A percentile compares a stretch with the other conserved stretches of the same genome.
Conservation (phyloP, 192 early-diverging fungal genomes). For the Mortierella claussenii region DNA sequence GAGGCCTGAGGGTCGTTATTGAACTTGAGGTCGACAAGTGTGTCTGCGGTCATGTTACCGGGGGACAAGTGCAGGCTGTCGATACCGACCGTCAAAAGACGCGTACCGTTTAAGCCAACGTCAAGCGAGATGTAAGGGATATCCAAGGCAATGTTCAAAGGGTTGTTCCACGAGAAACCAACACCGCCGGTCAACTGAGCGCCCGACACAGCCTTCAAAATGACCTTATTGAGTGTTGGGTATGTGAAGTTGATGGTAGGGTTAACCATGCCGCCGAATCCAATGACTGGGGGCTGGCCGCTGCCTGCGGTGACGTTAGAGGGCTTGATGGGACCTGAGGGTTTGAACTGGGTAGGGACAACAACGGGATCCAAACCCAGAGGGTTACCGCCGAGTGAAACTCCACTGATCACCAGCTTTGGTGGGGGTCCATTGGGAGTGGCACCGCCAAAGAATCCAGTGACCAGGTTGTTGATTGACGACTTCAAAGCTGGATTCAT, state of each 20-base stretch:
- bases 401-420: constrained; percentile 15
- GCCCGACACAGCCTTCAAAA: constrained; percentile 33
- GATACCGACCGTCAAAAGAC: constrained; percentile 22
- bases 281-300: constrained; percentile 30
- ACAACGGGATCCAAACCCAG: constrained; percentile 29
- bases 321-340: constrained; percentile 19
- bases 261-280: constrained; percentile 28
- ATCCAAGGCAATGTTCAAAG: constrained; percentile 39
- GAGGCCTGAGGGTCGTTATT: constrained; percentile 38
- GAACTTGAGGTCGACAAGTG: constrained; percentile 39
- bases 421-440: constrained; percentile 38
- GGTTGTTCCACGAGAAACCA: constrained; percentile 46
- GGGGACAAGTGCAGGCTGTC: constrained; percentile 24
- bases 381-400: constrained; percentile 14
- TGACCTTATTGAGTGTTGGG: constrained; percentile 47
- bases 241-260: constrained; percentile 19
- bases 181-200: constrained; percentile 42
- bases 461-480: constrained; percentile 38
- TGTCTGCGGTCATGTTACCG: constrained; percentile 34
- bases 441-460: constrained; percentile 29
- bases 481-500: constrained; percentile 24
- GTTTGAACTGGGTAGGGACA: constrained; percentile 25
- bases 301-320: constrained; percentile 17
- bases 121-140: constrained; percentile 38
- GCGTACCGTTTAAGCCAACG: constrained; percentile 45